Percentiles rank a stretch among this genome's conserved stretches.
These are phyloP conservation scores for Ramichloridium luteum DNA, from an alignment of 2,329 filamentous ascomycete genomes.

Conservation along the genomic window DNA sequence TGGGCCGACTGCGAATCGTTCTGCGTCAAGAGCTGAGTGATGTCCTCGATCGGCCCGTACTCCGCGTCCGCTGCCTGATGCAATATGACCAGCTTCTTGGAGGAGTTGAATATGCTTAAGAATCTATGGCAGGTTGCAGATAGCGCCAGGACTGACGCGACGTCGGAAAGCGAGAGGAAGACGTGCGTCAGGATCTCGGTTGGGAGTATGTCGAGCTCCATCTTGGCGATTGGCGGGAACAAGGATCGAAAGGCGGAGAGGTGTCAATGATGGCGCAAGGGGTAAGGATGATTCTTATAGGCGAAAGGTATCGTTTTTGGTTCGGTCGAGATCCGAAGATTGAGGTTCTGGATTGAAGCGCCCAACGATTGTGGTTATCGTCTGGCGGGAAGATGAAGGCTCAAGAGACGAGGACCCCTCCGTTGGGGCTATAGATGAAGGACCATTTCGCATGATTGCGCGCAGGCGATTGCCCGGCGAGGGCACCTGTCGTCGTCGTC, in stretches of 20 bases:
- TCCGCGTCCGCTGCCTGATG: slow-evolving; percentile 41
- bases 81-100: slow-evolving; percentile 44
- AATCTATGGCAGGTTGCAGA: slow-evolving; percentile 44
- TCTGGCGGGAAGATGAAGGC: slow-evolving; percentile 11
- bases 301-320: too few species aligned
- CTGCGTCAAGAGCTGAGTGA: slow-evolving; percentile 48
- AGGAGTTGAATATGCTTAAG: slow-evolving; percentile 39
- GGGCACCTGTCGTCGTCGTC: slow-evolving; percentile 10
- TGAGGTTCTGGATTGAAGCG: too few species aligned
- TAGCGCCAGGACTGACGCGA: slow-evolving; percentile 43
- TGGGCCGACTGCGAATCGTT: slow-evolving; percentile 49
- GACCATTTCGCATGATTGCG: slow-evolving; percentile 13
- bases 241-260: too few species aligned
- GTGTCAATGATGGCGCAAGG: too few species aligned
- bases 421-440: slow-evolving; percentile 40
- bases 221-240: slow-evolving; percentile 31
- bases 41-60: slow-evolving; percentile 46
- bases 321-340: too few species aligned
- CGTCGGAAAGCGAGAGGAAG: slow-evolving; percentile 40
- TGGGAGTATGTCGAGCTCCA: slow-evolving; percentile 44
- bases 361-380: too few species aligned
- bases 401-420: slow-evolving; percentile 39
- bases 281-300: too few species aligned
- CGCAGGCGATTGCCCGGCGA: slow-evolving; percentile 9
- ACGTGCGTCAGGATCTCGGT: slow-evolving; percentile 48